Base-by-base conservation (phyloP, 805 yeast species). In the Saccharomycopsis guyanensis region DNA sequence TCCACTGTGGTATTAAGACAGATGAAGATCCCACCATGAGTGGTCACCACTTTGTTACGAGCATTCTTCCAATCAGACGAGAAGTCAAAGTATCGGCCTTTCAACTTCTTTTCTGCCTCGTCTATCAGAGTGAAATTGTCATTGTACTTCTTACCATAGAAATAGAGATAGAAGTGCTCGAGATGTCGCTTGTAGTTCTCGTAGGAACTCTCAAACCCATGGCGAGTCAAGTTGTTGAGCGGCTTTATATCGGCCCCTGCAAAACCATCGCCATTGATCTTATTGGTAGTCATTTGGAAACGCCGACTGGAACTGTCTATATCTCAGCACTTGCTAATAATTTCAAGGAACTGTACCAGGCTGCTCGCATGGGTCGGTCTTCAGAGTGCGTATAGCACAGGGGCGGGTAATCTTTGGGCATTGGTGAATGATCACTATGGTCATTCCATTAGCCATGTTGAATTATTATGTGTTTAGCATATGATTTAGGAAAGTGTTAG, bases 1-100 rank as follows among this genome's bases (percentile, higher is more conserved):
- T 91, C 97, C 1, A 93, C 96, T 6, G 97, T 97, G 22, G 91
- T 64, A 59, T 93, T 93, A 33, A 93, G 68, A 62, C 98, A 93
- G 41, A 93, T 67, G 42, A 93, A 88, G 6, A 93, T 68, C 13
- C 96, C 97, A 0, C 97, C 98, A 45, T 86, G 81, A 10, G 89
- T 87, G 1, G 98, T 93, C 59, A 89, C 85, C 58, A 85, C 95
- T 38, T 96, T 76, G 55, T 88, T 96, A 51, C 82, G 79, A 73
- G 87, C 84, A 25, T 81, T 75, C 54, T 94, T 84, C 98, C 98
- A 93, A 59, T 91, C 97, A 2, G 78, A 64, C 2, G 85, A 81
- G 3, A 86, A 82, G 59, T 82, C 86, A 60, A 73, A 80, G 53
- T 74, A 75, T 38, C 72, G 71, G 20, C 61, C 64, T 46, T 72